Conservation (phyloP, 2,329 filamentous ascomycete species). For the Neofusicoccum umdonicola region DNA sequence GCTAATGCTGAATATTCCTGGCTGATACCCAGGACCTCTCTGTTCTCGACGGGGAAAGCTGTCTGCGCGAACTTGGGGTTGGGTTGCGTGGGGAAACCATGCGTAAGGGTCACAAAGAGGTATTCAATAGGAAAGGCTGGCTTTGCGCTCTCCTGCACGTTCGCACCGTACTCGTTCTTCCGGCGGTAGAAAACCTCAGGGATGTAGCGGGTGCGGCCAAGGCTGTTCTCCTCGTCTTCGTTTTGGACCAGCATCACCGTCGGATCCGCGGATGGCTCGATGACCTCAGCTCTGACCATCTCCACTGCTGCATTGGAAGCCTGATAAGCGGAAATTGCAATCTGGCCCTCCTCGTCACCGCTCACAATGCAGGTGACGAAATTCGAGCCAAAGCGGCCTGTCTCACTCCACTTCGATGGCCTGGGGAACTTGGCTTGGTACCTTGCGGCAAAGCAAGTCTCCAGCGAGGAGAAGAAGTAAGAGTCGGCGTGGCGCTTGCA, state of each 20-base stretch:
- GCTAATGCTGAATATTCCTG: constrained; percentile 71
- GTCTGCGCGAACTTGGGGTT: constrained; percentile 71
- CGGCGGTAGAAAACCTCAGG: constrained; percentile 95
- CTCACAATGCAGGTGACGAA: constrained; percentile 96
- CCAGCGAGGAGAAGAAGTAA: constrained; percentile 88
- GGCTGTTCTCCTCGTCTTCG: constrained; percentile 78
- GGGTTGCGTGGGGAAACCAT: constrained; percentile 84
- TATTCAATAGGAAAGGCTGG: constrained; percentile 96
- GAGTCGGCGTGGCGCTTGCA: constrained; percentile 97
- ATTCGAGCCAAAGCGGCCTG: constrained; percentile 88
- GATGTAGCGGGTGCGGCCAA: constrained; percentile 77
- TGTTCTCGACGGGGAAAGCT: constrained; percentile 87
- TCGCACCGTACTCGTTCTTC: constrained; percentile 94
- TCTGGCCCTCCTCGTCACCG: constrained; percentile 86
- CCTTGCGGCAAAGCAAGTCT: constrained; percentile 84
- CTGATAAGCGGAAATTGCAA: constrained; percentile 88
- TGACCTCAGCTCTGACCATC: constrained; percentile 92
- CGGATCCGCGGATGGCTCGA: constrained; percentile 92
- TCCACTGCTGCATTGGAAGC: constrained; percentile 94
- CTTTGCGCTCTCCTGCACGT: constrained; percentile 96
- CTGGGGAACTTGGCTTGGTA: constrained; percentile 87
- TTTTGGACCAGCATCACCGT: constrained; percentile 90
- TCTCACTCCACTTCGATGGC: constrained; percentile 94
- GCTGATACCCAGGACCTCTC: constrained; percentile 78
- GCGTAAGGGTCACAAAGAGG: constrained; percentile 89